phyloP scores from a whole-genome alignment of 768 basidiomycete species.

The Panaeolus cyanescens region DNA sequence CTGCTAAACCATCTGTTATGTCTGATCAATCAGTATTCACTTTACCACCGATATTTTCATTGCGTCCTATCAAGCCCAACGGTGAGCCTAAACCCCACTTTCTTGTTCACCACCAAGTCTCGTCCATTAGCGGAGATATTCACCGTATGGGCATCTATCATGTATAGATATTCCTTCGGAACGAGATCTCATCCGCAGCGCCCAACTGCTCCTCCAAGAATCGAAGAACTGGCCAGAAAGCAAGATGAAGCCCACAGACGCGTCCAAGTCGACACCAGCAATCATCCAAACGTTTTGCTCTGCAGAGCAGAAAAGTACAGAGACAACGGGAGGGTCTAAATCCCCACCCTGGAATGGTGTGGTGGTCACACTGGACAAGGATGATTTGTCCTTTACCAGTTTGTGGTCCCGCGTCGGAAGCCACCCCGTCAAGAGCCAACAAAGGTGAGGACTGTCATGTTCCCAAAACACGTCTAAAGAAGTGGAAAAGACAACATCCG shows the following conservation, averaged over 20 bases:
- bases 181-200: neutral
- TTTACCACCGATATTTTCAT: slow-evolving; percentile 4
- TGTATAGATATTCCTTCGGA: neutral
- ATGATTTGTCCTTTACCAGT: neutral
- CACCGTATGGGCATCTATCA: neutral
- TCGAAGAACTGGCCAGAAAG: neutral
- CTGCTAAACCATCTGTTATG: neutral
- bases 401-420: neutral
- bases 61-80: slow-evolving; percentile 9
- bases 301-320: neutral
- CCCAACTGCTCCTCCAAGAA: neutral
- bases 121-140: slow-evolving; percentile 38
- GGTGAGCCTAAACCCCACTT: slow-evolving; percentile 4
- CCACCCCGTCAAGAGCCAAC: neutral
- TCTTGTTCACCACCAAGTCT: slow-evolving; percentile 39
- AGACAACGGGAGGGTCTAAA: neutral
- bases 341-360: neutral
- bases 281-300: neutral
- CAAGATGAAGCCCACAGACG: neutral
- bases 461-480: neutral
- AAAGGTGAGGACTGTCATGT: neutral
- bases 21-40: neutral
- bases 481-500: neutral
- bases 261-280: neutral
- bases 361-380: neutral